phyloP scores from a whole-genome alignment of 140 eudicot species.

The Stevia rebaudiana region DNA sequence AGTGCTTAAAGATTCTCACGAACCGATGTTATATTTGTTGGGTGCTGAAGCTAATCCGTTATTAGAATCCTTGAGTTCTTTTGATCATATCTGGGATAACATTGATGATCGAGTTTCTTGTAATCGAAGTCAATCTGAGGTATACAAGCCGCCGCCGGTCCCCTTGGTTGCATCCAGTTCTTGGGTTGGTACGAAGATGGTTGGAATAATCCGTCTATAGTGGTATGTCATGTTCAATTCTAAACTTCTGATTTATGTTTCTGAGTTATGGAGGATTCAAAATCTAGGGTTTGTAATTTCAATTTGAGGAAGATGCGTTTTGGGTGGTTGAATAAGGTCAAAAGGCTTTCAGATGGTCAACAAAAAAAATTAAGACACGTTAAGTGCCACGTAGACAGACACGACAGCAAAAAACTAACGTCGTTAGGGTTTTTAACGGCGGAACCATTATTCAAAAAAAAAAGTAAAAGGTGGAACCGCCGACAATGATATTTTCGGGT shows the following conservation, averaged over 20 bases:
- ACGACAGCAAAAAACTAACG: too few relatives aligned
- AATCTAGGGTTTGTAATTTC: too few relatives aligned
- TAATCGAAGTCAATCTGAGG: conserved; percentile 9
- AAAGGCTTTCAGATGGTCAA: too few relatives aligned
- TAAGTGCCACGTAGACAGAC: too few relatives aligned
- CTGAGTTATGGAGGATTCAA: too few relatives aligned
- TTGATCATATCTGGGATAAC: not conserved
- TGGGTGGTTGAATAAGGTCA: too few relatives aligned
- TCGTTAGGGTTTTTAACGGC: too few relatives aligned
- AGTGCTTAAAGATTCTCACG: conserved; percentile 11
- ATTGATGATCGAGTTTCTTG: conserved; percentile 15
- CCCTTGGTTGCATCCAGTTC: conserved; percentile 18
- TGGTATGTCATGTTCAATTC: conserved; percentile 8
- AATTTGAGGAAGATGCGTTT: too few relatives aligned
- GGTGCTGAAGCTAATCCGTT: conserved; percentile 12
- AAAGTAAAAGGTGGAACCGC: too few relatives aligned
- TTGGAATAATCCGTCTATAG: conserved; percentile 17
- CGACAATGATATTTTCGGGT: too few relatives aligned
- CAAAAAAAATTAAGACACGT: too few relatives aligned
- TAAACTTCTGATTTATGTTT: not conserved
- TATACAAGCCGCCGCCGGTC: not conserved
- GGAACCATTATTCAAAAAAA: too few relatives aligned
- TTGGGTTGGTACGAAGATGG: conserved; percentile 20
- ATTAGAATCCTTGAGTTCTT: not conserved
- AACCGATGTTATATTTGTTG: not conserved